Percentiles rank a stretch among this genome's conserved stretches.
Evolutionary conservation across 495 filamentous ascomycete species (phyloP).

Genomic region (Penicillium desertorum): DNA sequence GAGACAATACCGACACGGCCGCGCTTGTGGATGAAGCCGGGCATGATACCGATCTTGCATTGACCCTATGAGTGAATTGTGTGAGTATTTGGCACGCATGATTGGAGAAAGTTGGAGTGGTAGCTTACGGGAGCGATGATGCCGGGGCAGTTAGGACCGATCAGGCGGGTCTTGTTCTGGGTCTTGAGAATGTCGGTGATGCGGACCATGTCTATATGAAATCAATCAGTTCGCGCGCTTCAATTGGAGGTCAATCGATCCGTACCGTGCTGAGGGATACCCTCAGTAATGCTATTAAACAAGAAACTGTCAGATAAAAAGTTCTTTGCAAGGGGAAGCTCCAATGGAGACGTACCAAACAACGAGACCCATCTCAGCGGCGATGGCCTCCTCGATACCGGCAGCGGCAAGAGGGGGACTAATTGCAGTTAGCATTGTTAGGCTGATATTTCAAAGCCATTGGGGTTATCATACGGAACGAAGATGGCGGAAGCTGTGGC

Average conservation of each 20-base stretch:
- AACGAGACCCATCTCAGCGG: constrained; percentile 85
- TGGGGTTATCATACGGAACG: constrained; percentile 70
- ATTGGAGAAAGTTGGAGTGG: background rate
- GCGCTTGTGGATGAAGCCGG: constrained; percentile 99
- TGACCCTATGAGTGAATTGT: constrained; percentile 61
- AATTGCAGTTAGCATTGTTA: constrained; percentile 18
- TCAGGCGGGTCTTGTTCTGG: constrained; percentile 92
- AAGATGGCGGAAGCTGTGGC: constrained; percentile 94
- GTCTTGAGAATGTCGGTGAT: constrained; percentile 98
- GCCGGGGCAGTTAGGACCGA: constrained; percentile 97
- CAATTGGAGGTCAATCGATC: constrained; percentile 3
- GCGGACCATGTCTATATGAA: constrained; percentile 85
- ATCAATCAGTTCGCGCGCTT: constrained; percentile 26
- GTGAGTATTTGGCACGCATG: constrained; percentile 10
- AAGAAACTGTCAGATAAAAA: constrained; percentile 10
- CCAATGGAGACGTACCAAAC: constrained; percentile 64
- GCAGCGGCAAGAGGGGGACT: constrained; percentile 88
- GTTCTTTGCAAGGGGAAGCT: constrained; percentile 17
- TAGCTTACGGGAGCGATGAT: constrained; percentile 80
- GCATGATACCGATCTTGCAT: constrained; percentile 99
- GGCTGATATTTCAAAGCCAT: constrained; percentile 1
- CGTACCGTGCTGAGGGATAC: constrained; percentile 93
- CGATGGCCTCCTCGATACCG: constrained; percentile 95
- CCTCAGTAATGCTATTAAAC: constrained; percentile 80
- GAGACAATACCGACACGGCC: constrained; percentile 98